phyloP scores from a whole-genome alignment of 169 alveolate genomes.

The Ichthyophthirius multifiliis region DNA sequence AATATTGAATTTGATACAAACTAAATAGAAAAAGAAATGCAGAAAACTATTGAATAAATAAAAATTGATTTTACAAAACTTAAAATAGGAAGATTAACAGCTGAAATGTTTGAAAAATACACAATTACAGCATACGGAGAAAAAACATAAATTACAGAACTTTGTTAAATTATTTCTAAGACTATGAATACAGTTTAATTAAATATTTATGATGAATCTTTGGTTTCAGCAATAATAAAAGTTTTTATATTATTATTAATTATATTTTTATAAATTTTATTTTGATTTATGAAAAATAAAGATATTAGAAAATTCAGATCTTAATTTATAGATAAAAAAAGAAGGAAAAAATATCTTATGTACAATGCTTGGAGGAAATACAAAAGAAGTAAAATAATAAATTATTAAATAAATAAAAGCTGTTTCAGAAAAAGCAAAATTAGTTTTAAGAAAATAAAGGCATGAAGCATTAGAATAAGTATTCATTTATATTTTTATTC shows the following conservation, averaged over 20 bases:
- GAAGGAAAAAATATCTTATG: neutral
- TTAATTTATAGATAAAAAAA: neutral
- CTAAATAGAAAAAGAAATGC: no score
- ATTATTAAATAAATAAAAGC: neutral
- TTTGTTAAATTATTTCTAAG: neutral
- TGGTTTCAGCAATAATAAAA: neutral
- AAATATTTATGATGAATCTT: neutral
- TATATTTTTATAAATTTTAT: neutral
- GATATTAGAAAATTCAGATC: slow-evolving; percentile 6
- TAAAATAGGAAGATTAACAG: neutral
- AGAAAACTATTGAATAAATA: no score
- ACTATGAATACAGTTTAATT: neutral
- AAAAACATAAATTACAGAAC: neutral
- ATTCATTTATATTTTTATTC: neutral
- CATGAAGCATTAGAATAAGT: neutral
- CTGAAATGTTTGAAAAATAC: neutral
- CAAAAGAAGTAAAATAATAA: neutral
- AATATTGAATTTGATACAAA: no score
- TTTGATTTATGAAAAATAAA: neutral
- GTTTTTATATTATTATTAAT: neutral
- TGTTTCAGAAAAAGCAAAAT: neutral
- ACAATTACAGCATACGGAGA: neutral
- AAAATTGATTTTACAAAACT: neutral
- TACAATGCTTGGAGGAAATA: neutral
- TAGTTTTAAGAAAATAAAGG: neutral